Conservation (phyloP, 2,329 filamentous ascomycete genomes). For the Plectosphaerella plurivora region DNA sequence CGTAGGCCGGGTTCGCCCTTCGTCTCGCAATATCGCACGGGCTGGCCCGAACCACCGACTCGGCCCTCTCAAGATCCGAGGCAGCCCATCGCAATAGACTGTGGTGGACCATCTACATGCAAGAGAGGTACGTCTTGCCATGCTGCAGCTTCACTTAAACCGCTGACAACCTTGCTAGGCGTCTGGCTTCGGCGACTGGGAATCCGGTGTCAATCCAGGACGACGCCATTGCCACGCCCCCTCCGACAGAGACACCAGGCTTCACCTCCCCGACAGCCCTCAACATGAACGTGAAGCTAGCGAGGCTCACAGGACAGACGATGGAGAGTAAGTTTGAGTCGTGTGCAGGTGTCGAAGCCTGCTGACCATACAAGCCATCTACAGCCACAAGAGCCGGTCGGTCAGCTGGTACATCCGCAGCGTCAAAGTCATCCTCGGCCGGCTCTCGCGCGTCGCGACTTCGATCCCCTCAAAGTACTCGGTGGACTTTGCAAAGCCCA, state of each 20-base stretch:
- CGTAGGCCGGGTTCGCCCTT: not conserved
- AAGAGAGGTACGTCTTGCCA: not conserved
- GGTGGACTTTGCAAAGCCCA: not conserved
- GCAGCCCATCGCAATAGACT: not conserved
- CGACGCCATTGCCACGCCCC: constrained; percentile 3
- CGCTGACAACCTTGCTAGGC: not conserved
- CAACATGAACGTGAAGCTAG: constrained; percentile 6
- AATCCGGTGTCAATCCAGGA: constrained; percentile 5
- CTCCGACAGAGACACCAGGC: constrained; percentile 4
- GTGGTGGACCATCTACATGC: not conserved
- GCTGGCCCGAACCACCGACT: not conserved
- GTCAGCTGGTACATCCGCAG: not conserved
- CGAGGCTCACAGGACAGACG: constrained; percentile 4
- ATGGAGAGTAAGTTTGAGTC: not conserved
- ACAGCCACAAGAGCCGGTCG: not conserved
- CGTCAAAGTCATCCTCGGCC: not conserved
- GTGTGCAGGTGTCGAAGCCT: too few relatives aligned
- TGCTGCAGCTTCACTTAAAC: too few relatives aligned
- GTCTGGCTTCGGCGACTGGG: constrained; percentile 8
- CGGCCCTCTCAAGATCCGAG: not conserved
- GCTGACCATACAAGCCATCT: not conserved
- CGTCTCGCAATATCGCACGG: not conserved
- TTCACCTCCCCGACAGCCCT: constrained; percentile 1
- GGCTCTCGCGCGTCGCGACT: not conserved
- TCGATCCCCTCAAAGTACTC: not conserved